Percentiles rank a stretch among this genome's conserved stretches.
phyloP scores from a whole-genome alignment of 2,329 filamentous ascomycete species.

The Phoma sp. region DNA sequence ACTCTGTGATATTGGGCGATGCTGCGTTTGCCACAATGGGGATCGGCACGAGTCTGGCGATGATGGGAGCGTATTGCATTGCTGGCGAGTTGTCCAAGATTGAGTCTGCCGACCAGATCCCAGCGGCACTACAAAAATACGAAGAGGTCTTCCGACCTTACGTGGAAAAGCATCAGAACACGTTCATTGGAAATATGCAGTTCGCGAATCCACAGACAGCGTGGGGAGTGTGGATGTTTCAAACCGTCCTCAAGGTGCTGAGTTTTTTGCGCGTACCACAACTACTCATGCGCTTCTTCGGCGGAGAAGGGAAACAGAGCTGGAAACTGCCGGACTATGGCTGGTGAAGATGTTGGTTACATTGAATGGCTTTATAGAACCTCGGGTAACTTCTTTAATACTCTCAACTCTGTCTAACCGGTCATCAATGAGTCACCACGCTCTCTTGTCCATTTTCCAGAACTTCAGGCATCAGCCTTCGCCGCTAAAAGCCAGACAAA shows the following conservation, averaged over 20 bases:
- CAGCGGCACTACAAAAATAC: slow-evolving; percentile 30
- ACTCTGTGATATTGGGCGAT: slow-evolving; percentile 63
- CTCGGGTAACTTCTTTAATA: neutral
- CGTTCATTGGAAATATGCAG: slow-evolving; percentile 25
- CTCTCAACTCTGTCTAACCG: neutral
- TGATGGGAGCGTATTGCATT: slow-evolving; percentile 50
- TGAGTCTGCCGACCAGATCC: slow-evolving; percentile 24
- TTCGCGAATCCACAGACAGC: slow-evolving; percentile 40
- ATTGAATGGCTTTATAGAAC: too few species aligned
- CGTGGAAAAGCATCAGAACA: slow-evolving; percentile 22
- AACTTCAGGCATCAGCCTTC: neutral
- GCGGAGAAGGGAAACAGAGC: slow-evolving; percentile 1
- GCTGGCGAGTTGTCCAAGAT: slow-evolving; percentile 47
- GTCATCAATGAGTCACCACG: neutral
- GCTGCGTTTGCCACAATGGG: slow-evolving; percentile 52
- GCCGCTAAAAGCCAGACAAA: slow-evolving; percentile 42
- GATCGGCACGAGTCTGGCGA: slow-evolving; percentile 43
- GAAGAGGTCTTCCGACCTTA: slow-evolving; percentile 29
- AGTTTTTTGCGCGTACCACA: slow-evolving; percentile 3
- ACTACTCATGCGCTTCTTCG: slow-evolving; percentile 8
- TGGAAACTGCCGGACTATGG: slow-evolving; percentile 27
- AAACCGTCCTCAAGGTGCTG: slow-evolving; percentile 24
- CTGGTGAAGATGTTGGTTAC: slow-evolving; percentile 3
- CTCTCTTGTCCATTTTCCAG: neutral
- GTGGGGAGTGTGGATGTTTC: slow-evolving; percentile 35